Evolutionary conservation across 202 grass and related monocot species (phyloP).

Genomic region (Cymbopogon flexuosus): DNA sequence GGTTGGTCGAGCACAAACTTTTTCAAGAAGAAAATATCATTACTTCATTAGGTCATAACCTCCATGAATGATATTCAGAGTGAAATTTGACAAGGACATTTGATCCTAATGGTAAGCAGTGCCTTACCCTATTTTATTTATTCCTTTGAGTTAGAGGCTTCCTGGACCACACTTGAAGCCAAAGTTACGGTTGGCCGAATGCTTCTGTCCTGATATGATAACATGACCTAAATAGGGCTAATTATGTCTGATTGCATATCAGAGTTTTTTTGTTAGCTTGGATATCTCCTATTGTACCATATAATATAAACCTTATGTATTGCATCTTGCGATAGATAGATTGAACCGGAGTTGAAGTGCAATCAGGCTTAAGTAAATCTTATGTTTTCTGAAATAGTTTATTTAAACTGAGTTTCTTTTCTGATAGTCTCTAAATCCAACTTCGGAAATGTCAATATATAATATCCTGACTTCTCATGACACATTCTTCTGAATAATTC

Average conservation of each 20-base stretch:
- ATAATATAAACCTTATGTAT: neutral
- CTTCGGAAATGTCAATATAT: neutral
- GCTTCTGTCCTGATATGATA: constrained; percentile 29
- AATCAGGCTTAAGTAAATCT: neutral
- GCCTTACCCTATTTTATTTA: constrained; percentile 20
- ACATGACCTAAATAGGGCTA: neutral
- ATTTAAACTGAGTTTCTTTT: neutral
- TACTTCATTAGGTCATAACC: constrained; percentile 29
- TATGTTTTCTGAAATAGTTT: neutral
- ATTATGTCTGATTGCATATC: constrained; percentile 11
- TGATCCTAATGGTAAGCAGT: constrained; percentile 28
- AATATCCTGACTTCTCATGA: neutral
- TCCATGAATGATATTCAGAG: constrained; percentile 35
- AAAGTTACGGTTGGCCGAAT: constrained; percentile 25
- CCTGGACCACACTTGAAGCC: constrained; percentile 28
- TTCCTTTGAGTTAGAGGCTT: neutral
- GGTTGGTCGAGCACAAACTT: constrained; percentile 39
- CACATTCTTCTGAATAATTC: neutral
- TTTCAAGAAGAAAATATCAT: constrained; percentile 7
- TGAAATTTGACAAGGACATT: constrained; percentile 30
- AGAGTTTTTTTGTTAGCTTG: neutral
- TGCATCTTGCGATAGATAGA: neutral
- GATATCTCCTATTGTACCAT: neutral
- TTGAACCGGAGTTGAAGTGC: constrained; percentile 1
- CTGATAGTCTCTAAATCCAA: neutral